A percentile compares a stretch with the other conserved stretches of the same genome.
phyloP scores from a whole-genome alignment of 257 asterid genomes.

The Cruciata laevipes region DNA sequence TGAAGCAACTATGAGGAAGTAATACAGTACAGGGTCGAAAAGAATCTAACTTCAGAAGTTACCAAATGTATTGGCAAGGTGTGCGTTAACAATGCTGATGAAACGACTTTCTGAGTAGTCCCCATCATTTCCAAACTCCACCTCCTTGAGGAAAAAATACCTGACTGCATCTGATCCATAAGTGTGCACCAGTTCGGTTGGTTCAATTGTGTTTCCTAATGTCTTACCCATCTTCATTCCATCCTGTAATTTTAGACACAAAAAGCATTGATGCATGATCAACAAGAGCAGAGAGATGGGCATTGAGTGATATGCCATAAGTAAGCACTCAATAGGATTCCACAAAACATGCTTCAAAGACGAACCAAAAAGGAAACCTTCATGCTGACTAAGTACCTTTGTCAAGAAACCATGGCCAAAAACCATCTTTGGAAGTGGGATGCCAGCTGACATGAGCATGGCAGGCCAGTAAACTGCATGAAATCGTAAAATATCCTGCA shows the following conservation, averaged over 20 bases:
- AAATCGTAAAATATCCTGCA: constrained; percentile 93
- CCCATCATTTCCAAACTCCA: constrained; percentile 89
- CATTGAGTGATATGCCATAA: neutral
- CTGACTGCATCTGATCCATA: constrained; percentile 96
- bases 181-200: constrained; percentile 70
- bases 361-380: neutral
- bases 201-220: constrained; percentile 88
- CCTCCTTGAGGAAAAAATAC: constrained; percentile 94
- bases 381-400: constrained; percentile 42
- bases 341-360: constrained; percentile 5
- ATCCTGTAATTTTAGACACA: constrained; percentile 49
- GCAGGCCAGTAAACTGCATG: constrained; percentile 99
- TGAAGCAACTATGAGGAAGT: neutral
- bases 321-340: neutral
- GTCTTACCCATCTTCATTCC: constrained; percentile 98
- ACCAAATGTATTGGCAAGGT: constrained; percentile 96
- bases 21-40: constrained; percentile 1
- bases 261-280: constrained; percentile 28
- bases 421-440: constrained; percentile 75
- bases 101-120: constrained; percentile 97
- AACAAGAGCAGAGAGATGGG: constrained; percentile 13
- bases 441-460: constrained; percentile 94
- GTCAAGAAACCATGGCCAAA: constrained; percentile 99
- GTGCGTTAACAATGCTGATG: constrained; percentile 72
- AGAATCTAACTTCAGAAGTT: constrained; percentile 16